Base-by-base conservation (phyloP, 1,284 basidiomycete genomes). In the Puccinia triticina region DNA sequence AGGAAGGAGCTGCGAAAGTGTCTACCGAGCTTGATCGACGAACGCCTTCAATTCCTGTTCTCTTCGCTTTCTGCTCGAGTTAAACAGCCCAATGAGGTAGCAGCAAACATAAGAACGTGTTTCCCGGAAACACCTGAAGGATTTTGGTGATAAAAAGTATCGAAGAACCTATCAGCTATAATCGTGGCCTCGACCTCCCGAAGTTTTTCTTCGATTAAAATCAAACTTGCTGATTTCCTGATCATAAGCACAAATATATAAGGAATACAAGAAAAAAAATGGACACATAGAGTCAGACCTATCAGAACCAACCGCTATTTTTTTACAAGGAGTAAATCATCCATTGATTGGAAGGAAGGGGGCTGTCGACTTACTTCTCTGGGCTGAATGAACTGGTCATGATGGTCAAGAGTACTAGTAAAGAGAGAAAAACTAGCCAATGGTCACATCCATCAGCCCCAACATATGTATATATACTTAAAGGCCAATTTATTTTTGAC, bases 181-280 rank as follows among this genome's bases (percentile, higher is more conserved):
- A 76, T 76, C 12, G 34, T 34, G 21, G 74, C 74, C 40, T 76
- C 74, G n/a, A 76, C 29, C 40, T 76, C 53, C n/a, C 34, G 50
- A 29, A 76, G 53, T 76, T 76, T 57, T 37, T 61, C 59, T 43
- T 76, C 74, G 29, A 55, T 55, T 32, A 34, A 50, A 61, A 76
- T 76, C 7, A 76, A 55, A 32, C 57, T 76, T 11, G 74, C 74
- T 11, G 74, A 76, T 76, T 76, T 76, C 34, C 74, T 76, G 48
- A 14, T 43, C 3, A 76, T 18, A 12, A 7, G 21, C n/a, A 50
- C 0, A 50, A 16, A 74, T 1, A 46, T 29, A 46, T n/a, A n/a
- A n/a, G n/a, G n/a, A 71, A n/a, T 14, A 50, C 26, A n/a, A 50
- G 46, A 21, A n/a, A 29, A 46, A 74, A 34, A 59, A 10, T 59